Conservation (phyloP, 768 basidiomycete species). For the Chalciporus sphaerocephalus region DNA sequence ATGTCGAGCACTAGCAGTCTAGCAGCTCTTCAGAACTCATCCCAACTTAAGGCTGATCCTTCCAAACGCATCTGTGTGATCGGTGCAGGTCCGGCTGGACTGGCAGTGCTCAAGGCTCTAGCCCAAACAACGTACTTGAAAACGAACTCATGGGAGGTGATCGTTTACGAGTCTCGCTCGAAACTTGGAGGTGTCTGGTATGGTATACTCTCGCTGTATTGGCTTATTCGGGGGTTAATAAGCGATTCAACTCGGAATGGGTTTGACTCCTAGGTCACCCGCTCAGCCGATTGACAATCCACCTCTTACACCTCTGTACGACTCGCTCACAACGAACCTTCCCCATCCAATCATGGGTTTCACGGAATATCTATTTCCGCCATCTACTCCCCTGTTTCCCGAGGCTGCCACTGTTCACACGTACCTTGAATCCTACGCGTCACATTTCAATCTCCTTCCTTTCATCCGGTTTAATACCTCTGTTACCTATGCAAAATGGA, state of each 20-base stretch:
- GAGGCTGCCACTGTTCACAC: constrained; percentile 51
- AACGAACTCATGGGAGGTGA: constrained; percentile 56
- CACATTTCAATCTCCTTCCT: constrained; percentile 53
- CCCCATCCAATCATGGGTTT: constrained; percentile 78
- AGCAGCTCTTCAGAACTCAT: neutral
- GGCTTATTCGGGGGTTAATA: neutral
- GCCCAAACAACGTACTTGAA: constrained; percentile 55
- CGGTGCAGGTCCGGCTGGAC: constrained; percentile 73
- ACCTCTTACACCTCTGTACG: constrained; percentile 69
- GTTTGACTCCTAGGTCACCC: constrained; percentile 48
- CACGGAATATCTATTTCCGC: constrained; percentile 59
- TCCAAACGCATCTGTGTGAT: constrained; percentile 58
- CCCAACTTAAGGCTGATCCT: neutral
- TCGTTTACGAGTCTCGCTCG: constrained; percentile 60
- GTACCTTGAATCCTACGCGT: constrained; percentile 69
- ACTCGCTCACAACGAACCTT: constrained; percentile 77
- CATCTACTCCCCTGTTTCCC: constrained; percentile 69
- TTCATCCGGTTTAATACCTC: constrained; percentile 60
- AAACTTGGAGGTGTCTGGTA: constrained; percentile 78
- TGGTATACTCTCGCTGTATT: constrained; percentile 39
- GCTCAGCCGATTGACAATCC: constrained; percentile 46
- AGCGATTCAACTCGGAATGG: neutral
- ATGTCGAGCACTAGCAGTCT: no score
- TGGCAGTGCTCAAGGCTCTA: constrained; percentile 64
- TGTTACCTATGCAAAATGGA: constrained; percentile 47